Evolutionary conservation across 352 stramenopile species (phyloP), one percentile per base, ranked within the genome.

Genomic region (Sclerospora graminicola): DNA sequence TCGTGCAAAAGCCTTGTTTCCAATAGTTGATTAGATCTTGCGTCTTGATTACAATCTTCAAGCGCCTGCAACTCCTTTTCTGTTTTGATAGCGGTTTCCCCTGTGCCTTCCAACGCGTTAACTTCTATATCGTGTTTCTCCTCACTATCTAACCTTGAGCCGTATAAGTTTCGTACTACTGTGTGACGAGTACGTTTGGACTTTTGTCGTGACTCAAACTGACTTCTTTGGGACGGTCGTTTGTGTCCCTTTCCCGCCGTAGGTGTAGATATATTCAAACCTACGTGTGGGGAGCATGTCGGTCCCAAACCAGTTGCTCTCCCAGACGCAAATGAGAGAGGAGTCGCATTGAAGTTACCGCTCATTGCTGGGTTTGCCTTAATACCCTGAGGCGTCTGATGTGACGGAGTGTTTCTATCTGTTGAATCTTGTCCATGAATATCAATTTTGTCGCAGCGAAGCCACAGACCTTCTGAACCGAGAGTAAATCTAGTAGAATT

Each of bases 11-110:
- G 4, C 16, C 5, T 5, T 9, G 16, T 4, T 29, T 19, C 14
- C 4, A 21, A 10, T 32, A 5, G 26, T 7, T 36, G 14, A 5
- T 26, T 27, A 8, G 35, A 36, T 30, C 19, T 23, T 55, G 24
- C 23, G 9, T 32, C 19, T 20, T 15, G 27, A 27, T 5, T 15
- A 27, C n/a, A 28, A 1, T 20, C 35, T 14, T 13, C 19, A 19
- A 30, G 20, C 14, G 64, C 40, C 47, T 68, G 24, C 42, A 66
- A 38, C 67, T 69, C 39, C 57, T 51, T 39, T 62, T 65, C 28
- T 41, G 41, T 30, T 61, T 67, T 41, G 2, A 45, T 57, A 18
- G 48, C 56, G 0, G 36, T 51, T 13, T 41, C 40, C 8, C 38
- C 23, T 5, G 24, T 27, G 20, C 32, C 41, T 18, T 24, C 41